Percentiles rank a stretch among this genome's conserved stretches.
Evolutionary conservation across 129 eudicot genomes (phyloP).

Genomic region (Sambucus nigra): DNA sequence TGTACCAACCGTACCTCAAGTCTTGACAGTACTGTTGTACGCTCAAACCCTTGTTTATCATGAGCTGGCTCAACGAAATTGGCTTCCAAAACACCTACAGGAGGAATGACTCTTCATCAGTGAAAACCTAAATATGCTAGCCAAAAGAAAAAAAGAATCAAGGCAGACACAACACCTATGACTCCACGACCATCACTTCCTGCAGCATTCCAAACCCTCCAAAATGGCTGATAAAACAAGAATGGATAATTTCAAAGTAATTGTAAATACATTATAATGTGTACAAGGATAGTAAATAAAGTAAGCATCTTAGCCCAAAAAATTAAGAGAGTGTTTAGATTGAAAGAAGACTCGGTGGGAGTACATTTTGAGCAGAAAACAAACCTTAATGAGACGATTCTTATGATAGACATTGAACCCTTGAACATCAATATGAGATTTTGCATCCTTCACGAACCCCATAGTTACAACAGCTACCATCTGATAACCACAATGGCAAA

Average conservation of each 20-base stretch:
- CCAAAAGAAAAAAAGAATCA: not conserved
- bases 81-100: conserved; percentile 86
- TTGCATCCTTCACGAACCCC: conserved; percentile 98
- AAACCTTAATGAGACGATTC: conserved; percentile 88
- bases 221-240: conserved; percentile 67
- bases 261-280: too few species aligned
- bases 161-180: conserved; percentile 45
- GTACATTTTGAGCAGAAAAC: conserved; percentile 7
- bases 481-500: conserved; percentile 27
- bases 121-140: not conserved
- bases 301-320: too few species aligned
- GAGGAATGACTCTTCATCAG: not conserved
- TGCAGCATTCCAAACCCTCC: conserved; percentile 93
- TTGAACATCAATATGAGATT: conserved; percentile 89
- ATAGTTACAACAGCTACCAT: conserved; percentile 81
- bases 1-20: conserved; percentile 62
- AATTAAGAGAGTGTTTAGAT: not conserved
- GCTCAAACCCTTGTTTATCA: conserved; percentile 96
- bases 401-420: conserved; percentile 97
- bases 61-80: conserved; percentile 98
- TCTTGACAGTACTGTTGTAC: conserved; percentile 83
- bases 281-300: too few species aligned
- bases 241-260: too few species aligned
- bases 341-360: not conserved
- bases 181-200: conserved; percentile 99